Percentiles rank a stretch among this genome's conserved stretches.
phyloP scores from a whole-genome alignment of 768 basidiomycete species.

The Paxillus involutus region DNA sequence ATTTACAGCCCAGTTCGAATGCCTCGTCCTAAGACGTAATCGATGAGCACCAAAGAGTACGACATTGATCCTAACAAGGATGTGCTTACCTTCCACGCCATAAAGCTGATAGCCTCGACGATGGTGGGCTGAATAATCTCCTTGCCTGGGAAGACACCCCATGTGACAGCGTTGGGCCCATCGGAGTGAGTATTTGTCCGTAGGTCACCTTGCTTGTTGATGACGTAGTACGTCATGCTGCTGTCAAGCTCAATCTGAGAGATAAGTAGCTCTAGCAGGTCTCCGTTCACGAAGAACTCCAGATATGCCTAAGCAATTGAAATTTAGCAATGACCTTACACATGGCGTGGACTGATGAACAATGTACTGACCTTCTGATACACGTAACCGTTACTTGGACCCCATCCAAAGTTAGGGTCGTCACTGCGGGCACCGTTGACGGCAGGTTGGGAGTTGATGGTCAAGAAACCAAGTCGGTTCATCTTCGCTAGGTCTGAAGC shows the following conservation, averaged over 20 bases:
- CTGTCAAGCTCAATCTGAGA: conserved; percentile 83
- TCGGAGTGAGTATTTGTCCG: conserved; percentile 94
- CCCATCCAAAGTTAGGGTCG: conserved; percentile 89
- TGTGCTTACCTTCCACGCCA: conserved; percentile 88
- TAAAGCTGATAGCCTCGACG: conserved; percentile 96
- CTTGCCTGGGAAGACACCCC: conserved; percentile 98
- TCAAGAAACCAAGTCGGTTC: conserved; percentile 91
- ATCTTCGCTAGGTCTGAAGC: conserved; percentile 75
- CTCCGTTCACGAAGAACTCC: conserved; percentile 88
- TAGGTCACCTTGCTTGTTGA: conserved; percentile 93
- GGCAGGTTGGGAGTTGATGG: conserved; percentile 96
- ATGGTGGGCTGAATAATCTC: conserved; percentile 96
- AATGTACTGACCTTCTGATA: conserved; percentile 78
- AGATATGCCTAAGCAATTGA: conserved; percentile 72
- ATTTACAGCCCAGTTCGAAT: conserved; percentile 87
- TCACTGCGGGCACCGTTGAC: conserved; percentile 88
- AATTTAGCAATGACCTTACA: neutral
- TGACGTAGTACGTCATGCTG: conserved; percentile 94
- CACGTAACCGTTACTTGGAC: conserved; percentile 89
- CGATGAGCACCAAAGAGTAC: neutral
- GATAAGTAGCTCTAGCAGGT: conserved; percentile 69
- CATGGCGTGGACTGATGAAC: neutral
- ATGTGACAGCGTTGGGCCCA: conserved; percentile 97
- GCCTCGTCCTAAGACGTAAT: conserved; percentile 76
- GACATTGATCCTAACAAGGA: neutral